These are phyloP conservation scores for Candida nitratophila DNA, from an alignment of 805 yeast species.

Conservation along the genomic window DNA sequence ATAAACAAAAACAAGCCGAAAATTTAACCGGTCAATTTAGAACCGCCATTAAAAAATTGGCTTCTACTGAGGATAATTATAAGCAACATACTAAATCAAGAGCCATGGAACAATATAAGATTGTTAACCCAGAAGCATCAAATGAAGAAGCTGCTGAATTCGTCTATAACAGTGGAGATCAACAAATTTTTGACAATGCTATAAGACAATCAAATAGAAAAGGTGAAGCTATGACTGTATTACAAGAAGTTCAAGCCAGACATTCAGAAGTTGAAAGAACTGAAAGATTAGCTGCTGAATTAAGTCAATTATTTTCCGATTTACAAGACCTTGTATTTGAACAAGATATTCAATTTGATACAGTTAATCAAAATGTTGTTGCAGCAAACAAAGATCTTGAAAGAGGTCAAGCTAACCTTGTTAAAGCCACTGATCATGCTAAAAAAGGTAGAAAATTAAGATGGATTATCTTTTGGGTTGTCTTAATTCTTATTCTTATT, in stretches of 20 bases:
- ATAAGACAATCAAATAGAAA: slow-evolving; percentile 77
- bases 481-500: slow-evolving; percentile 49
- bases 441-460: slow-evolving; percentile 86
- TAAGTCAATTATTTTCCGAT: slow-evolving; percentile 89
- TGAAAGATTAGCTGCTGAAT: slow-evolving; percentile 92
- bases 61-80: slow-evolving; percentile 80
- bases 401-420: slow-evolving; percentile 90
- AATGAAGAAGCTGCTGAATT: slow-evolving; percentile 80
- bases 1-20: slow-evolving; percentile 87
- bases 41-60: slow-evolving; percentile 78
- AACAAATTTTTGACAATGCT: slow-evolving; percentile 93
- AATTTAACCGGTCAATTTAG: slow-evolving; percentile 79
- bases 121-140: slow-evolving; percentile 81
- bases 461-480: slow-evolving; percentile 74
- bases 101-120: slow-evolving; percentile 88
- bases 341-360: slow-evolving; percentile 84
- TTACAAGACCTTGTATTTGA: slow-evolving; percentile 95
- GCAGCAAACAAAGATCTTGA: slow-evolving; percentile 87
- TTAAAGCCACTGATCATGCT: slow-evolving; percentile 83
- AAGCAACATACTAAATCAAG: slow-evolving; percentile 77
- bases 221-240: slow-evolving; percentile 92
- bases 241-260: slow-evolving; percentile 92
- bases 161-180: slow-evolving; percentile 75
- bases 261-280: slow-evolving; percentile 92
- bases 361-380: slow-evolving; percentile 72